Percentiles rank a stretch among this genome's conserved stretches.
Evolutionary conservation across 83 land plant genomes (phyloP).

Genomic region (Diphasiastrum complanatum): DNA sequence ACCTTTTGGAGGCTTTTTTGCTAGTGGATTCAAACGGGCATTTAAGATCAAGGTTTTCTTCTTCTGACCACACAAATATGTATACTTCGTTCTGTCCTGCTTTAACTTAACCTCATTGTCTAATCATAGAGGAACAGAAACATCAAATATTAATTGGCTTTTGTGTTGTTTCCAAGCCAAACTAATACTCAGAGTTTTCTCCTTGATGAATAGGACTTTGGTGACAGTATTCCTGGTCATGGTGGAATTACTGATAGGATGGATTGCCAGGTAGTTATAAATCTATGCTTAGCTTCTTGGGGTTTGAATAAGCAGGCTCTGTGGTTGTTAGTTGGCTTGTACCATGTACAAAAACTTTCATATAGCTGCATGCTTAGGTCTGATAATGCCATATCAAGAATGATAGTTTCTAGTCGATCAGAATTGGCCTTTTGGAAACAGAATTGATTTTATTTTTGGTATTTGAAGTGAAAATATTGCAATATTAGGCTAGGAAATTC

Average conservation of each 20-base stretch:
- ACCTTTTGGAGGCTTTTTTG: slow-evolving; percentile 98
- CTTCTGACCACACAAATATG: too few species aligned
- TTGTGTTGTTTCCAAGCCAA: too few species aligned
- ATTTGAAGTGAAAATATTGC: too few species aligned
- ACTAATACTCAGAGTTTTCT: too few species aligned
- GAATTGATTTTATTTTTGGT: too few species aligned
- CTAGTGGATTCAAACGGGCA: slow-evolving; percentile 97
- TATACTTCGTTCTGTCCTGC: slow-evolving; percentile 4
- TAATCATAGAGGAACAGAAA: neutral
- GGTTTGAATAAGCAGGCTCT: neutral
- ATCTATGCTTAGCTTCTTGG: neutral
- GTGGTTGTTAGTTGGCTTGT: neutral
- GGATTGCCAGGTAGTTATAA: slow-evolving; percentile 85
- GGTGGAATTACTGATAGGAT: slow-evolving; percentile 97
- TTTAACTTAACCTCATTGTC: slow-evolving; percentile 3
- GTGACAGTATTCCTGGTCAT: slow-evolving; percentile 97
- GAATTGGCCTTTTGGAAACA: too few species aligned
- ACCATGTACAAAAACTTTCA: too few species aligned
- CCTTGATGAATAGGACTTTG: slow-evolving; percentile 79
- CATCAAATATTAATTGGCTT: too few species aligned
- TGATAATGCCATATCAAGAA: too few species aligned
- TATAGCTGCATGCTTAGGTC: too few species aligned
- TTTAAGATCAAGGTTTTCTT: slow-evolving; percentile 77
- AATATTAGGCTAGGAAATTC: too few species aligned
- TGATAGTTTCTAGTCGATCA: too few species aligned